phyloP scores from a whole-genome alignment of 2,329 filamentous ascomycete species.

The Pestalotiopsis sp. region DNA sequence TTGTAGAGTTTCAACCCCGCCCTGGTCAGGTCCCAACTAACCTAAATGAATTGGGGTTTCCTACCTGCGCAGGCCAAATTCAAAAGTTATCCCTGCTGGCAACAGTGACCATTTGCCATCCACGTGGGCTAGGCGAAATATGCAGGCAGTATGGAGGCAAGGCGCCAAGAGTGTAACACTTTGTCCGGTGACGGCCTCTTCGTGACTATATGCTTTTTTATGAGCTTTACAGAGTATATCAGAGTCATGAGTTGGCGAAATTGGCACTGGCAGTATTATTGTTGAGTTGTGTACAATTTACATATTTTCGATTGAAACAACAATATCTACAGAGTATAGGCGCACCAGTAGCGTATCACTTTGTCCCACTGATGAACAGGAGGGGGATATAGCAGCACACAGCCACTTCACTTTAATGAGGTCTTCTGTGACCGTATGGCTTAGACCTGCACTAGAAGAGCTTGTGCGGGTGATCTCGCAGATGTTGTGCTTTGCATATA shows the following conservation, averaged over 20 bases:
- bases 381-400: too few species aligned
- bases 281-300: not conserved
- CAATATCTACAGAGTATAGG: too few species aligned
- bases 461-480: not conserved
- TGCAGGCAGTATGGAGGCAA: not conserved
- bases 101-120: not conserved
- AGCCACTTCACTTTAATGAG: too few species aligned
- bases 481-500: not conserved
- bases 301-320: too few species aligned
- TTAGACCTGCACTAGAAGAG: too few species aligned
- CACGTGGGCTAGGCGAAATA: not conserved
- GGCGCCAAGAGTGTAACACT: not conserved
- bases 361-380: too few species aligned
- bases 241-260: not conserved
- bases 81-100: not conserved
- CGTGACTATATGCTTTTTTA: not conserved
- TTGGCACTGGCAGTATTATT: not conserved
- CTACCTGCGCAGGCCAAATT: not conserved
- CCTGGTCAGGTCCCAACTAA: not conserved
- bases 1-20: not conserved
- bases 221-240: too few species aligned
- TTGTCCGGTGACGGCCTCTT: not conserved
- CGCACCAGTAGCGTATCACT: too few species aligned
- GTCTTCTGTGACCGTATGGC: too few species aligned
- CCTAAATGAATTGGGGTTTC: not conserved